Percentiles rank a stretch among this genome's conserved stretches.
These are phyloP conservation scores for Tetrapyrgos nigripes DNA, from an alignment of 1,284 basidiomycete species.

Conservation along the genomic window DNA sequence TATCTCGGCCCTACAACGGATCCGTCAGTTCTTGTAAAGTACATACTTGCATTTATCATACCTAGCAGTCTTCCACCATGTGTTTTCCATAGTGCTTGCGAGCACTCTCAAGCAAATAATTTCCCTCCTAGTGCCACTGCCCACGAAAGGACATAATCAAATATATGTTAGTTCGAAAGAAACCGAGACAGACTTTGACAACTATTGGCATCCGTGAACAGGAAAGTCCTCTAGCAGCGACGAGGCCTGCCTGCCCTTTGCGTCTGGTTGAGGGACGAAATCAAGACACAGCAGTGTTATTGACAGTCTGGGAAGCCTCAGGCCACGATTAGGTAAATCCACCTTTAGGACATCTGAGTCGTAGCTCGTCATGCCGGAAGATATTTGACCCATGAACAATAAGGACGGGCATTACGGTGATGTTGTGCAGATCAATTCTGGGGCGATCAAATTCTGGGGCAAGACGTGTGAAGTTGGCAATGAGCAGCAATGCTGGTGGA, in stretches of 20 bases:
- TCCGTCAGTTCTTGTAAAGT: constrained; percentile 7
- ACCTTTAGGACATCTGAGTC: constrained; percentile 96
- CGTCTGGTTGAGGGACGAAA: constrained; percentile 70
- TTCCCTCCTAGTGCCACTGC: constrained; percentile 76
- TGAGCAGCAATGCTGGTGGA: constrained; percentile 93
- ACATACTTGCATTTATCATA: constrained; percentile 42
- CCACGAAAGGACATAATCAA: constrained; percentile 48
- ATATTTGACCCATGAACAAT: constrained; percentile 99
- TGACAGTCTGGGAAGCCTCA: constrained; percentile 70
- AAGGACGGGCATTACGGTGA: constrained; percentile 99
- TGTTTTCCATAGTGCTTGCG: constrained; percentile 79
- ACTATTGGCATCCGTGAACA: constrained; percentile 86
- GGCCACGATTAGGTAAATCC: neutral
- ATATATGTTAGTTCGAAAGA: constrained; percentile 5
- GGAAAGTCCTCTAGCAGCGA: constrained; percentile 76
- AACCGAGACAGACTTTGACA: constrained; percentile 63
- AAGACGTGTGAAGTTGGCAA: constrained; percentile 85
- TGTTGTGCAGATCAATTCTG: too few relatives aligned
- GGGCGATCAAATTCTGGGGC: constrained; percentile 92
- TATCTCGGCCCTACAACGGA: constrained; percentile 67
- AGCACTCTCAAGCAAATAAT: constrained; percentile 72
- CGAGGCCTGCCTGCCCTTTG: constrained; percentile 56
- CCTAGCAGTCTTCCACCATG: constrained; percentile 78
- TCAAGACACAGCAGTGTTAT: constrained; percentile 93
- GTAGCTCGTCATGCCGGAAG: constrained; percentile 96